Evolutionary conservation across 1,284 basidiomycete genomes (phyloP).

Genomic region (Stygiomarasmius scandens): DNA sequence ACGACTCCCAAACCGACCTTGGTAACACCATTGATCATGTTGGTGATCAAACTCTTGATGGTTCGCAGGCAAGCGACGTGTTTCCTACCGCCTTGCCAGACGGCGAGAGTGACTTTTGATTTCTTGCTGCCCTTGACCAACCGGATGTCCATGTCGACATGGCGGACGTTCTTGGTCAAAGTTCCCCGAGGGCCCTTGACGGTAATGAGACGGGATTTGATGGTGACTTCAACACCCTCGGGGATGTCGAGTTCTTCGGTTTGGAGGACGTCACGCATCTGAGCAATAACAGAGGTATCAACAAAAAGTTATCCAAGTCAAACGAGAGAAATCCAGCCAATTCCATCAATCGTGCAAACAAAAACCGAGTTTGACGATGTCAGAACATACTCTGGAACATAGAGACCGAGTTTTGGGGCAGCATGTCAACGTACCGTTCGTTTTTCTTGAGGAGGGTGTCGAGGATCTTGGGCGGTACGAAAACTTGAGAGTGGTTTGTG

Average conservation of each 20-base stretch:
- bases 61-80: conserved; percentile 98
- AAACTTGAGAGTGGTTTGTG: too few species aligned
- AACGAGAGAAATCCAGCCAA: conserved; percentile 32
- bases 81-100: conserved; percentile 99
- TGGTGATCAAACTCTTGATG: conserved; percentile 91
- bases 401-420: not conserved
- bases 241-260: conserved; percentile 94
- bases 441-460: not conserved
- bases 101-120: conserved; percentile 86
- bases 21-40: conserved; percentile 98
- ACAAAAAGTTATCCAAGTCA: conserved; percentile 17
- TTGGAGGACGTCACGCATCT: conserved; percentile 93
- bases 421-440: not conserved
- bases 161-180: conserved; percentile 89
- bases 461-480: too few species aligned
- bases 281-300: conserved; percentile 23
- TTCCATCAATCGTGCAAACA: not conserved
- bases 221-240: conserved; percentile 78
- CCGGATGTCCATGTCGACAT: conserved; percentile 97
- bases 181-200: conserved; percentile 91
- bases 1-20: conserved; percentile 57
- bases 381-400: not conserved
- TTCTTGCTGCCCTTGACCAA: conserved; percentile 68
- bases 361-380: not conserved
- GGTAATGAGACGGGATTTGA: conserved; percentile 89